Evolutionary conservation across 768 basidiomycete species (phyloP).

Genomic region (Russula abietina): DNA sequence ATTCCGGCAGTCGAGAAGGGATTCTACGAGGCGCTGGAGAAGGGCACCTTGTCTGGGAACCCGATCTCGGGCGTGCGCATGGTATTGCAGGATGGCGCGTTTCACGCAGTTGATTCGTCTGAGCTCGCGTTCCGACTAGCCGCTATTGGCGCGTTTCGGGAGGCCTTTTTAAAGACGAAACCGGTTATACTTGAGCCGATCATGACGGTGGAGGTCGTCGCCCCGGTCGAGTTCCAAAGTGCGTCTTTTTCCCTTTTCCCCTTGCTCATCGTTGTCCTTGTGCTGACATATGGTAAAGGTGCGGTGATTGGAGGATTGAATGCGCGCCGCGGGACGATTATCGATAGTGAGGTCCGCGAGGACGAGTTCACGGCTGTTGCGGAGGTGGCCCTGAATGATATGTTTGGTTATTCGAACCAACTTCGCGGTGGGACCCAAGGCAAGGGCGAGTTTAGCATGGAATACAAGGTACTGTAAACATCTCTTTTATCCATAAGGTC

Average conservation of each 20-base stretch:
- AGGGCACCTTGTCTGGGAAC: conserved; percentile 86
- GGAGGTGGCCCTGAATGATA: conserved; percentile 93
- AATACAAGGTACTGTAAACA: conserved; percentile 52
- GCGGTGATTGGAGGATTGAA: conserved; percentile 93
- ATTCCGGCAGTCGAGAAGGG: conserved; percentile 98
- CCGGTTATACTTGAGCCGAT: conserved; percentile 93
- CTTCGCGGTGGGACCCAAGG: conserved; percentile 93
- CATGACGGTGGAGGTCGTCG: conserved; percentile 97
- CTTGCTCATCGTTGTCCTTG: neutral
- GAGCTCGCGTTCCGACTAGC: conserved; percentile 93
- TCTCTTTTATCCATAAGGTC: neutral
- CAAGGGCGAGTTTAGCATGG: conserved; percentile 86
- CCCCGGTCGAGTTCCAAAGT: conserved; percentile 94
- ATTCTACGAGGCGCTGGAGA: conserved; percentile 90
- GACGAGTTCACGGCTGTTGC: conserved; percentile 92
- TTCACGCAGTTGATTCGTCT: conserved; percentile 92
- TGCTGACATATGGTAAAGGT: conserved; percentile 37
- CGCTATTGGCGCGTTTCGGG: conserved; percentile 87
- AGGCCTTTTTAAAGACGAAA: conserved; percentile 69
- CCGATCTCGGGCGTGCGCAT: conserved; percentile 79
- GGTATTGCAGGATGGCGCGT: conserved; percentile 86
- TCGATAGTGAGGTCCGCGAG: conserved; percentile 93
- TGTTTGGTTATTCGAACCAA: conserved; percentile 96
- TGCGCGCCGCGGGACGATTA: conserved; percentile 84
- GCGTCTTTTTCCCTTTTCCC: conserved; percentile 25